Percentiles rank a stretch among this genome's conserved stretches.
Evolutionary conservation across 2,329 filamentous ascomycete genomes (phyloP).

Genomic region (Chrysoporthe puriensis): DNA sequence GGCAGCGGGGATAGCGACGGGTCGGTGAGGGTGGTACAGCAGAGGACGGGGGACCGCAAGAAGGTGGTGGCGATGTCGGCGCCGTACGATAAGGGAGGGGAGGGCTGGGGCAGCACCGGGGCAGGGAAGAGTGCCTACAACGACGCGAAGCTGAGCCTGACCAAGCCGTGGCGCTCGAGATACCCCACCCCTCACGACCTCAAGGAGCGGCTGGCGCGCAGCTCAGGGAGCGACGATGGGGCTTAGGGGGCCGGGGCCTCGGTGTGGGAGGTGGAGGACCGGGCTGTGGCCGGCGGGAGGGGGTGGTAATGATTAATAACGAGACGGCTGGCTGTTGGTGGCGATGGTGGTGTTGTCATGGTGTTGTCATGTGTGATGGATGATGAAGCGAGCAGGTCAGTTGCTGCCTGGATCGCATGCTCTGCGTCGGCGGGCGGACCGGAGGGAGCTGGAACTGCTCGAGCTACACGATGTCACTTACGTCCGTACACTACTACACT

Average conservation of each 20-base stretch:
- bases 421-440: neutral
- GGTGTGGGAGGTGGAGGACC: slow-evolving; percentile 22
- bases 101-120: neutral
- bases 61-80: neutral
- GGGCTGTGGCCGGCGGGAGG: neutral
- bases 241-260: slow-evolving; percentile 13
- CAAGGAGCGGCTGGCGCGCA: slow-evolving; percentile 19
- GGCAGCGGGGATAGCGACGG: neutral
- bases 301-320: slow-evolving; percentile 4
- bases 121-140: slow-evolving; percentile 14
- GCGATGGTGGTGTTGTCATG: neutral
- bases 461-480: neutral
- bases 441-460: neutral
- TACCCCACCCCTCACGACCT: slow-evolving; percentile 28
- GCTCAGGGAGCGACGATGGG: slow-evolving; percentile 8
- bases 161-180: slow-evolving; percentile 27
- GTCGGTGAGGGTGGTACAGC: neutral
- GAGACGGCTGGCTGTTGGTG: neutral
- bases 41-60: neutral
- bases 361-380: neutral
- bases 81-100: no score
- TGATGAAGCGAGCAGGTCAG: neutral
- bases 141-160: slow-evolving; percentile 22
- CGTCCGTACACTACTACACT: neutral
- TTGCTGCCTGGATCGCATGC: neutral